Evolutionary conservation across 2,329 filamentous ascomycete species (phyloP).

Genomic region (Pezicula rhizophila): DNA sequence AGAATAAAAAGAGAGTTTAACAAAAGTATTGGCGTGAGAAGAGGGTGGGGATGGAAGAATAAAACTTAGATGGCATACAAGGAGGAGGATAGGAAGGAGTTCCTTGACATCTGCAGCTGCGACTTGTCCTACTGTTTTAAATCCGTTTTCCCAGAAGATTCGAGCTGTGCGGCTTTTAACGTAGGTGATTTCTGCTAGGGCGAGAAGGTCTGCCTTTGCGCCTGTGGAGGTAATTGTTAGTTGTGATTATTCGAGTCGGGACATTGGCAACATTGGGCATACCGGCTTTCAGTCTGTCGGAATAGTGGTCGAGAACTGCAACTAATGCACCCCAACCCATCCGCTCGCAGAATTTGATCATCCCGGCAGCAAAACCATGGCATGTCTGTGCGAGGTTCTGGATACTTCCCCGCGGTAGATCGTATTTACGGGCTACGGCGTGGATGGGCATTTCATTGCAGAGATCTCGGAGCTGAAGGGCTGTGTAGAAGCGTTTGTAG

Average conservation of each 20-base stretch:
- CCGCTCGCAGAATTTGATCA: conserved; percentile 72
- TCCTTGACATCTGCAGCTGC: conserved; percentile 65
- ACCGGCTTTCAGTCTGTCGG: conserved; percentile 61
- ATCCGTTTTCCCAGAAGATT: conserved; percentile 72
- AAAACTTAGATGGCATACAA: conserved; percentile 37
- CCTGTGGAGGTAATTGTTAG: conserved; percentile 31
- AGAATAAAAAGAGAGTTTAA: no score
- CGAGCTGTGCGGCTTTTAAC: conserved; percentile 72
- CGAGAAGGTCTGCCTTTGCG: conserved; percentile 63
- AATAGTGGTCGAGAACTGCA: conserved; percentile 69
- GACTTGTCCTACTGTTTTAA: conserved; percentile 59
- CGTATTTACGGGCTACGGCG: conserved; percentile 63
- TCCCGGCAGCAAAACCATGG: conserved; percentile 71
- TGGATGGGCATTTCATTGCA: conserved; percentile 72
- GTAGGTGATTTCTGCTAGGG: conserved; percentile 65
- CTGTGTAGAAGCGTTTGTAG: conserved; percentile 68
- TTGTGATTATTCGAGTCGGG: neutral
- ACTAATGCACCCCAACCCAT: conserved; percentile 72
- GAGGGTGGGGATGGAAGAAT: no score
- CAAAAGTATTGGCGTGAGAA: no score
- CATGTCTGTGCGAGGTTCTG: conserved; percentile 70
- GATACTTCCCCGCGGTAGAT: conserved; percentile 61
- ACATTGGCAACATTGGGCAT: conserved; percentile 1
- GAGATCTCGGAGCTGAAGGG: conserved; percentile 70
- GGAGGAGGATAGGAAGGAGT: conserved; percentile 65